Conservation (phyloP, 495 filamentous ascomycete species). For the Filosporella fistucella region DNA sequence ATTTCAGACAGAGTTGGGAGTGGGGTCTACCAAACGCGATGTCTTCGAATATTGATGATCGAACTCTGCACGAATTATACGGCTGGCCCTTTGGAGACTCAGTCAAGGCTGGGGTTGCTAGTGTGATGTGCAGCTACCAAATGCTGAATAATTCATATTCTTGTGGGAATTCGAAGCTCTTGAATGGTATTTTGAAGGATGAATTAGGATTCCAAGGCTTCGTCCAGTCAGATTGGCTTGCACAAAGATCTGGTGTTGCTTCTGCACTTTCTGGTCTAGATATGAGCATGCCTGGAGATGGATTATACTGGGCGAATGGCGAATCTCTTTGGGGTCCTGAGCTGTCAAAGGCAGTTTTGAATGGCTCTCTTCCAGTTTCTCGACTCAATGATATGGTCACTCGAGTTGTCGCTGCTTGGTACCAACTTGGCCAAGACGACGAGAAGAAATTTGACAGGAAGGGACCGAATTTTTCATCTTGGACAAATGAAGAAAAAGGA, state of each 20-base stretch:
- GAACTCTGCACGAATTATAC: conserved; percentile 79
- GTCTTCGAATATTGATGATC: conserved; percentile 78
- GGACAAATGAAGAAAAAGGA: conserved; percentile 70
- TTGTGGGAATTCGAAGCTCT: conserved; percentile 85
- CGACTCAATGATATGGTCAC: conserved; percentile 92
- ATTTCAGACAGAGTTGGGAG: conserved; percentile 69
- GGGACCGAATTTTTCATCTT: conserved; percentile 88
- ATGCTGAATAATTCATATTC: conserved; percentile 88
- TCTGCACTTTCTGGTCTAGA: conserved; percentile 82
- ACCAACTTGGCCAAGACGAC: conserved; percentile 81
- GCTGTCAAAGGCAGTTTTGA: conserved; percentile 73
- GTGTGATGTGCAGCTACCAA: conserved; percentile 69
- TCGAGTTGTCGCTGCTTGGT: conserved; percentile 88
- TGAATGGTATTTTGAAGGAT: conserved; percentile 93
- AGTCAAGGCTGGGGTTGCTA: conserved; percentile 80
- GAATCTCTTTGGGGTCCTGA: conserved; percentile 75
- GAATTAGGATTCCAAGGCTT: conserved; percentile 95
- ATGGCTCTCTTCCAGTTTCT: conserved; percentile 75
- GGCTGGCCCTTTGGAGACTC: conserved; percentile 88
- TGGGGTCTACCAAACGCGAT: conserved; percentile 74
- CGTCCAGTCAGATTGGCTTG: conserved; percentile 90
- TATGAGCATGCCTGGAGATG: conserved; percentile 96
- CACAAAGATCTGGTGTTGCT: conserved; percentile 75
- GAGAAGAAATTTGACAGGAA: conserved; percentile 58
- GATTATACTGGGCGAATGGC: conserved; percentile 69